phyloP scores from a whole-genome alignment of 2,329 filamentous ascomycete species.

The Claviceps pusilla region DNA sequence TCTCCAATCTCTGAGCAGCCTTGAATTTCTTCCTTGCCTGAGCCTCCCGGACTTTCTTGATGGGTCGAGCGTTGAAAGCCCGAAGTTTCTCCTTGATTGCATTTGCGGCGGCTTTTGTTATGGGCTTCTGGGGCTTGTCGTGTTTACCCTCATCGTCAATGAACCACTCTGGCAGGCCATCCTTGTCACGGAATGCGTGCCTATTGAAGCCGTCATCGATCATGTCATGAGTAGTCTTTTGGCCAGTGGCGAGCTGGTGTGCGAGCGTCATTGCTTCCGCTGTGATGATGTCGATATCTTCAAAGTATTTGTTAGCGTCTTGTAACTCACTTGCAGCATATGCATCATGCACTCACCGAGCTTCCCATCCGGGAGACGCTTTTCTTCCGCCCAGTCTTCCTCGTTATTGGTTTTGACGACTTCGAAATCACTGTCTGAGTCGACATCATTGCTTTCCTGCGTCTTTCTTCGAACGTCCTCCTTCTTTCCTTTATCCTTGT shows the following conservation, averaged over 20 bases:
- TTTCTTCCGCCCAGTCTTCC: constrained; percentile 51
- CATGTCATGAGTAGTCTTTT: constrained; percentile 64
- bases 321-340: background rate
- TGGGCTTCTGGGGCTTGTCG: constrained; percentile 74
- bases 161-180: constrained; percentile 95
- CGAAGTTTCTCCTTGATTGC: constrained; percentile 92
- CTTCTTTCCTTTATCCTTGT: constrained; percentile 4
- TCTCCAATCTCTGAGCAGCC: constrained; percentile 78
- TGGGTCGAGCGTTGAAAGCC: constrained; percentile 84
- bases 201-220: constrained; percentile 91
- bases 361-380: constrained; percentile 47
- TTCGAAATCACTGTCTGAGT: constrained; percentile 41
- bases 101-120: constrained; percentile 72
- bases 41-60: constrained; percentile 97
- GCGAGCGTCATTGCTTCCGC: constrained; percentile 97
- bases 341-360: constrained; percentile 29
- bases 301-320: constrained; percentile 9
- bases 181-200: constrained; percentile 74
- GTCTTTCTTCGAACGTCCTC: constrained; percentile 10
- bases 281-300: constrained; percentile 96
- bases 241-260: constrained; percentile 74
- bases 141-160: constrained; percentile 79
- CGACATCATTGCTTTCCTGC: constrained; percentile 13
- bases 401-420: constrained; percentile 41
- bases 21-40: constrained; percentile 96